Percentiles rank a stretch among this genome's conserved stretches.
These are phyloP conservation scores for Rachicladosporium sp. DNA, from an alignment of 2,329 filamentous ascomycete genomes.

Conservation along the genomic window DNA sequence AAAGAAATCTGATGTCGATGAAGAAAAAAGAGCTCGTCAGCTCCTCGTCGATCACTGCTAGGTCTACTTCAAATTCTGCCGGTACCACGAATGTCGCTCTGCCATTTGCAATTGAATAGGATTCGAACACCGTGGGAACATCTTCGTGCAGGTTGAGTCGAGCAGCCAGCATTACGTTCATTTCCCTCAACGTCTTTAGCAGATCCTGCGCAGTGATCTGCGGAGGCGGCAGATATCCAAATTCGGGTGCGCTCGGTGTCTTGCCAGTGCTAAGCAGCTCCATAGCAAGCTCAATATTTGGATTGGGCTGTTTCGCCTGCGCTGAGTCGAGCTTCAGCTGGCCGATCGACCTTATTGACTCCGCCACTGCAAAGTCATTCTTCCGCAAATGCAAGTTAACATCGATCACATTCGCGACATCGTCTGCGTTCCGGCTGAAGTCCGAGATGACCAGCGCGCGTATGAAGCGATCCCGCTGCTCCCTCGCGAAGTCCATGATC, in stretches of 20 bases:
- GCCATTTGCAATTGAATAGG: slow-evolving; percentile 72
- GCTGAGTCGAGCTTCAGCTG: slow-evolving; percentile 61
- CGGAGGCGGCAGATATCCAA: slow-evolving; percentile 62
- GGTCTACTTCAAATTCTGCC: slow-evolving; percentile 82
- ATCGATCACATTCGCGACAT: slow-evolving; percentile 81
- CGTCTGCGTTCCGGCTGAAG: slow-evolving; percentile 70
- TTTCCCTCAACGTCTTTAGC: slow-evolving; percentile 60
- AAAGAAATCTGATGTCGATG: slow-evolving; percentile 78
- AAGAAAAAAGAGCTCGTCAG: slow-evolving; percentile 80
- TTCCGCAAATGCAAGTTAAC: slow-evolving; percentile 57
- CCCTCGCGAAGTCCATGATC: slow-evolving; percentile 66
- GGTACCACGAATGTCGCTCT: slow-evolving; percentile 76
- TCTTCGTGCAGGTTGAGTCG: slow-evolving; percentile 76
- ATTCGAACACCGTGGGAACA: slow-evolving; percentile 63
- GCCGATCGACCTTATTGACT: slow-evolving; percentile 18
- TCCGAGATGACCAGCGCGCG: slow-evolving; percentile 83
- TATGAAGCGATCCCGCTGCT: slow-evolving; percentile 75
- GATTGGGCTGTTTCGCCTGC: slow-evolving; percentile 67
- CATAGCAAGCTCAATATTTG: slow-evolving; percentile 80
- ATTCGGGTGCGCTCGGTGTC: slow-evolving; percentile 66
- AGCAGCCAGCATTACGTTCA: slow-evolving; percentile 73
- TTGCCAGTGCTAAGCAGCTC: slow-evolving; percentile 71
- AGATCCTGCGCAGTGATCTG: slow-evolving; percentile 61
- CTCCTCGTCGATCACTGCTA: slow-evolving; percentile 81
- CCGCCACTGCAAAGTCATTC: slow-evolving; percentile 27